Conservation (phyloP, 208 protist genomes). For the Acanthamoeba culbertsoni region DNA sequence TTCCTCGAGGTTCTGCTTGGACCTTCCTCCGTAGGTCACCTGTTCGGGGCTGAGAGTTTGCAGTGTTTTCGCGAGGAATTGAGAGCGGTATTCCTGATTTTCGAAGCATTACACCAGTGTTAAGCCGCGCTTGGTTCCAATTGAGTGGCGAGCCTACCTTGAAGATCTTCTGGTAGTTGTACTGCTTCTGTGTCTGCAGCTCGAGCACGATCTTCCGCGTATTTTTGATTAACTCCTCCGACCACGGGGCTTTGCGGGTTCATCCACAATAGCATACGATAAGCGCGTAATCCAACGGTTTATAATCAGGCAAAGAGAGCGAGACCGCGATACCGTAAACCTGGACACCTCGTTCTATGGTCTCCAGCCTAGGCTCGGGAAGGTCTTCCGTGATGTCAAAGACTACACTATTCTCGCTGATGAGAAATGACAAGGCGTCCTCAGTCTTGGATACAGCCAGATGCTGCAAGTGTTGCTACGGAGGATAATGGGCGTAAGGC, state of each 20-base stretch:
- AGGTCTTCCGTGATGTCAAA: background rate
- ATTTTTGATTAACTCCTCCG: background rate
- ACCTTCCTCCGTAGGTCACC: background rate
- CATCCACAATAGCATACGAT: background rate
- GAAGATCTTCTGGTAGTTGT: conserved; percentile 20
- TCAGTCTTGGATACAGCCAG: conserved; percentile 1
- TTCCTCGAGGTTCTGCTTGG: background rate
- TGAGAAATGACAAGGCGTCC: background rate
- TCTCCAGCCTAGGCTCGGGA: background rate
- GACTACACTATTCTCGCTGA: background rate
- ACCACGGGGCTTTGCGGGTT: background rate
- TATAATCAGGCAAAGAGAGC: background rate
- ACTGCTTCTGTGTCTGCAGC: background rate
- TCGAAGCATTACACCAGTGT: background rate
- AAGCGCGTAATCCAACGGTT: too few relatives aligned
- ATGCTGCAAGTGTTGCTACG: background rate
- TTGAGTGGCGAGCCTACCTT: background rate
- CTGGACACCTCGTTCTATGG: background rate
- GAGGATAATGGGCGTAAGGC: too few relatives aligned
- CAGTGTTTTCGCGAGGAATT: conserved; percentile 8
- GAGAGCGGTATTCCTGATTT: background rate
- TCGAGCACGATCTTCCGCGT: background rate
- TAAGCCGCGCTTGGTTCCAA: background rate
- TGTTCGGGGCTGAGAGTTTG: background rate
- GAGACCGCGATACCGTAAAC: background rate